Percentiles rank a stretch among this genome's conserved stretches.
Conservation (phyloP, 2,329 filamentous ascomycete genomes). For the Thielaviopsis euricoi region DNA sequence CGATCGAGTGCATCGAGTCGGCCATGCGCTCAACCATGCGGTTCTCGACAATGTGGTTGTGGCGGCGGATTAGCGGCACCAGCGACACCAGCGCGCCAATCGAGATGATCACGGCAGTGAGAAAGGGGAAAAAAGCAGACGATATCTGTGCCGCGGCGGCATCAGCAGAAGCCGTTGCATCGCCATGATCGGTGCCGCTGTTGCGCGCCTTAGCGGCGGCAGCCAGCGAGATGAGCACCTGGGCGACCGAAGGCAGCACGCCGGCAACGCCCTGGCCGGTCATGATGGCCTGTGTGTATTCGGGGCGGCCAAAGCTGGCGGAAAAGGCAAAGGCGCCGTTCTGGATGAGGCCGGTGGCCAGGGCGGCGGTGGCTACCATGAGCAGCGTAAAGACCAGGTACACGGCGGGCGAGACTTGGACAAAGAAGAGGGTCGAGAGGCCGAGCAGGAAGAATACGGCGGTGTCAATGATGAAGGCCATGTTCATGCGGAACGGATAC, state of each 20-base stretch:
- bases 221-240: conserved; percentile 65
- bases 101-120: conserved; percentile 69
- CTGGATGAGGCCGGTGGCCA: conserved; percentile 73
- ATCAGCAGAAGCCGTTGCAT: no score
- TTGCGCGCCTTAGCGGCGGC: conserved; percentile 18
- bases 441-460: conserved; percentile 62
- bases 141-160: conserved; percentile 28
- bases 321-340: conserved; percentile 92
- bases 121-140: conserved; percentile 79
- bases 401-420: conserved; percentile 38
- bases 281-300: conserved; percentile 96
- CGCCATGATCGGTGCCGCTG: conserved; percentile 19
- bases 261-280: conserved; percentile 83
- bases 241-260: conserved; percentile 72
- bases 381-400: conserved; percentile 73
- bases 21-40: conserved; percentile 32
- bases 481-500: conserved; percentile 73
- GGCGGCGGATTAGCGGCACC: conserved; percentile 49
- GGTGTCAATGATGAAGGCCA: conserved; percentile 63
- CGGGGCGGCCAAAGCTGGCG: conserved; percentile 63
- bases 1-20: conserved; percentile 32
- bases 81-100: conserved; percentile 55
- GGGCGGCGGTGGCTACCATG: conserved; percentile 65
- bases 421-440: conserved; percentile 56
- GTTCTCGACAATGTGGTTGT: conserved; percentile 34